Conservation (phyloP, 2,329 filamentous ascomycete species). For the Pyrenochaeta sp. region DNA sequence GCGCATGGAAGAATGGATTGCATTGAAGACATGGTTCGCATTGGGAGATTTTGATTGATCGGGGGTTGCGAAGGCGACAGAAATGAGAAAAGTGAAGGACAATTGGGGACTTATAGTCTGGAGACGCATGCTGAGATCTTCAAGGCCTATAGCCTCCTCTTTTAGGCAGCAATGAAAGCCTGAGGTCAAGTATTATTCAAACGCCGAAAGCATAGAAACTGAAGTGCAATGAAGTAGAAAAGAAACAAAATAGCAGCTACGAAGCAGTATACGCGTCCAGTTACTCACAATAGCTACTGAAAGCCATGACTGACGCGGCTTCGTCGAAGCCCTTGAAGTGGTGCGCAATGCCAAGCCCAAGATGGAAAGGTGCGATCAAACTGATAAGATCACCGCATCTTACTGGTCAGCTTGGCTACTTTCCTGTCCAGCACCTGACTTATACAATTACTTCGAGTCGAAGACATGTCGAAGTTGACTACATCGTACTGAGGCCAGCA, state of each 20-base stretch:
- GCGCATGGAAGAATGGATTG: slow-evolving; percentile 74
- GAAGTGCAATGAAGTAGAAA: neutral
- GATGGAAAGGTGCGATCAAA: neutral
- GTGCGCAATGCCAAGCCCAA: neutral
- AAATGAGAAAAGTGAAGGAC: slow-evolving; percentile 8
- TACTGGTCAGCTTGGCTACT: neutral
- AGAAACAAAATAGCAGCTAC: neutral
- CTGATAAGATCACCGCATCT: slow-evolving; percentile 4
- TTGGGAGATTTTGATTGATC: slow-evolving; percentile 49
- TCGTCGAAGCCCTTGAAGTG: slow-evolving; percentile 1
- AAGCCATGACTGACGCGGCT: slow-evolving; percentile 10
- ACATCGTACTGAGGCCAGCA: neutral
- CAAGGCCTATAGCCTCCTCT: neutral
- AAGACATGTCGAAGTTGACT: neutral
- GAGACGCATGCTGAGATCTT: slow-evolving; percentile 20
- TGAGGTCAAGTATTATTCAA: neutral
- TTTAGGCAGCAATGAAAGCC: neutral
- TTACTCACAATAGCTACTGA: slow-evolving; percentile 7
- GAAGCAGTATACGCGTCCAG: slow-evolving; percentile 18
- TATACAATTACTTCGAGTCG: neutral
- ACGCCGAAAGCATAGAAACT: neutral
- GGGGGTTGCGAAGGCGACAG: slow-evolving; percentile 1
- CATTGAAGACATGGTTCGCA: slow-evolving; percentile 74
- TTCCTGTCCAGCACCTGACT: neutral
- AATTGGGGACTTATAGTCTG: neutral